Percentiles rank a stretch among this genome's conserved stretches.
Conservation (phyloP, 2,329 filamentous ascomycete genomes). For the Penicillium sclerotigenum region DNA sequence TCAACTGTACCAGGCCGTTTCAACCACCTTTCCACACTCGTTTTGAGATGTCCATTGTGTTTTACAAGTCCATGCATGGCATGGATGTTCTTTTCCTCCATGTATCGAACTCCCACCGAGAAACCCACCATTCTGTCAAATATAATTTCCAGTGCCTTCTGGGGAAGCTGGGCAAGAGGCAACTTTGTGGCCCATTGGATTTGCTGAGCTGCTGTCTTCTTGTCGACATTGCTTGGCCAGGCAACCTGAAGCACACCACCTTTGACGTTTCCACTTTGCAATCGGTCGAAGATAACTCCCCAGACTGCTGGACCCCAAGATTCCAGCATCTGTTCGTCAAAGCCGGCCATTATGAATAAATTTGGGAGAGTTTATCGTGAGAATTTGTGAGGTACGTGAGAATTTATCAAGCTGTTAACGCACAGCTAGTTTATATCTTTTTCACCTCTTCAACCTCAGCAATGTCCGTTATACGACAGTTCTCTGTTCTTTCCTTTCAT, state of each 20-base stretch:
- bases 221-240: not conserved
- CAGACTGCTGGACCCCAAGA: conserved; percentile 1
- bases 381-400: too few species aligned
- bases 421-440: not conserved
- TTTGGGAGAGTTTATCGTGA: not conserved
- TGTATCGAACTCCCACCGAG: not conserved
- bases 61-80: not conserved
- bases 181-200: conserved; percentile 5
- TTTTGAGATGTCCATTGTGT: not conserved
- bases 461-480: not conserved
- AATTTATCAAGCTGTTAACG: not conserved
- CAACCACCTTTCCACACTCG: not conserved
- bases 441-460: not conserved
- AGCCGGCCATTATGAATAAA: not conserved
- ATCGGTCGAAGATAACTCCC: conserved; percentile 3
- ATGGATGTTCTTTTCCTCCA: conserved; percentile 4
- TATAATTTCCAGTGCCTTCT: not conserved
- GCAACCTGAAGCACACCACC: not conserved
- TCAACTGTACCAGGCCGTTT: not conserved
- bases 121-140: not conserved
- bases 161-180: not conserved
- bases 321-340: not conserved
- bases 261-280: conserved; percentile 2
- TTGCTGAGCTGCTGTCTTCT: not conserved
- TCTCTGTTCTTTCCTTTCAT: not conserved